A percentile compares a stretch with the other conserved stretches of the same genome.
Evolutionary conservation across 176 grass and related monocot genomes (phyloP).

Genomic region (Dendrocalamus sinicus): DNA sequence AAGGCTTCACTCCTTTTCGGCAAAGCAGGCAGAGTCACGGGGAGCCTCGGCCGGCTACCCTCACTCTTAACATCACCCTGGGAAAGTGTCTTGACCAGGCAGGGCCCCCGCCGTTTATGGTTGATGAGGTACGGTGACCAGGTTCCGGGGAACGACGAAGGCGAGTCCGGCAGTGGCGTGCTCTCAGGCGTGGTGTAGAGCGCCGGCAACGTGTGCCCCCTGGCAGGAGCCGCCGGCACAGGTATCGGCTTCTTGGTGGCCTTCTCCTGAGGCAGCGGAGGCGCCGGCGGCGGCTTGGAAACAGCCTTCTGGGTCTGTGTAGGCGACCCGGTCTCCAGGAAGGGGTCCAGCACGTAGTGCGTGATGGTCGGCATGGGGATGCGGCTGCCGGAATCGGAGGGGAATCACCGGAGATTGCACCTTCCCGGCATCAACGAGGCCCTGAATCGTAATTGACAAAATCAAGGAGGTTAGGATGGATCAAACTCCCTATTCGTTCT

Average conservation of each 20-base stretch:
- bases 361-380: slow-evolving; percentile 72
- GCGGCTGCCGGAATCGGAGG: slow-evolving; percentile 25
- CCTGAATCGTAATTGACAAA: slow-evolving; percentile 51
- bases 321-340: slow-evolving; percentile 57
- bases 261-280: slow-evolving; percentile 26
- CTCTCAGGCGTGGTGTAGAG: slow-evolving; percentile 77
- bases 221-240: slow-evolving; percentile 44
- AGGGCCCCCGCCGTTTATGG: slow-evolving; percentile 78
- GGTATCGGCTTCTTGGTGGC: slow-evolving; percentile 36
- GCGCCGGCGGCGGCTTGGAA: slow-evolving; percentile 30
- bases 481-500: neutral
- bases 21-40: slow-evolving; percentile 21
- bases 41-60: slow-evolving; percentile 18
- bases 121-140: slow-evolving; percentile 88
- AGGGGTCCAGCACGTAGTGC: slow-evolving; percentile 60
- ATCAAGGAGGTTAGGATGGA: slow-evolving; percentile 21
- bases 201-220: slow-evolving; percentile 56
- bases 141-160: slow-evolving; percentile 69
- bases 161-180: slow-evolving; percentile 70
- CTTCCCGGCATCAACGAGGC: slow-evolving; percentile 36
- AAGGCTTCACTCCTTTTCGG: slow-evolving; percentile 20
- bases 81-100: slow-evolving; percentile 54
- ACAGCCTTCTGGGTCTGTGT: slow-evolving; percentile 35
- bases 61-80: slow-evolving; percentile 41
- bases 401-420: slow-evolving; percentile 22